Evolutionary conservation across 2,329 filamentous ascomycete species (phyloP).

Genomic region (Coniochaeta prunicola): DNA sequence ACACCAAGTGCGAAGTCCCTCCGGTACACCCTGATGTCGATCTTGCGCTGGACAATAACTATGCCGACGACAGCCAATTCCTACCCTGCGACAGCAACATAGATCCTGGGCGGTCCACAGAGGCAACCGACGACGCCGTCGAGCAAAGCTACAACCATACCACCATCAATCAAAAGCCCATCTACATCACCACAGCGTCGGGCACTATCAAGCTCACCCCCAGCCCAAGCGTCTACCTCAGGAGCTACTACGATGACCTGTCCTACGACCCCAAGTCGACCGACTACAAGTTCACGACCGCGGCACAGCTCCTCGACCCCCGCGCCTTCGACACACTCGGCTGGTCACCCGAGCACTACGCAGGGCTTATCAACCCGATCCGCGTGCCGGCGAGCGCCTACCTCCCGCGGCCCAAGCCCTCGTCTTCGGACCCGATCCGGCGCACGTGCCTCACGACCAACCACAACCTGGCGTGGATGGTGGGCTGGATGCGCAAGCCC

Average conservation of each 20-base stretch:
- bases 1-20: background rate
- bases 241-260: background rate
- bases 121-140: background rate
- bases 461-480: slow-evolving; percentile 32
- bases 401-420: background rate
- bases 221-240: background rate
- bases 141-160: background rate
- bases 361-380: background rate
- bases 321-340: background rate
- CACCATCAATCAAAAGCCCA: background rate
- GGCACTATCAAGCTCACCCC: background rate
- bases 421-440: background rate
- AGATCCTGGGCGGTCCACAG: background rate
- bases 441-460: background rate
- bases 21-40: background rate
- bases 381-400: background rate
- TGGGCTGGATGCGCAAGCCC: slow-evolving; percentile 57
- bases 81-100: background rate
- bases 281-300: background rate
- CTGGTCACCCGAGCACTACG: background rate
- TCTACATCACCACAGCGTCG: background rate
- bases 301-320: background rate
- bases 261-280: background rate
- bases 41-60: background rate
- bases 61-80: background rate